Percentiles rank a stretch among this genome's conserved stretches.
These are phyloP conservation scores for Brassica napus DNA, from an alignment of 345 rosid genomes.

Conservation along the genomic window Da-Ae NC_063440.1:18718001-18718500, in stretches of 20 bases:
- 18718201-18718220: background rate
- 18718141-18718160: background rate
- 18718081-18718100: background rate
- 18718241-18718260: background rate
- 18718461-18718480: conserved; percentile 73
- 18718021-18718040: background rate
- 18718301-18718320: conserved; percentile 72
- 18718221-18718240: background rate
- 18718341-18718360: conserved; percentile 73
- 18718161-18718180: background rate
- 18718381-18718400: conserved; percentile 93
- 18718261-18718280: background rate
- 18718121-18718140: background rate
- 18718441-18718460: conserved; percentile 92
- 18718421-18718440: conserved; percentile 82
- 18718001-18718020: background rate
- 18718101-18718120: background rate
- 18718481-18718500: conserved; percentile 47
- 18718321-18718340: conserved; percentile 96
- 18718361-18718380: conserved; percentile 66
- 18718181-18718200: background rate
- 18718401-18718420: conserved; percentile 99
- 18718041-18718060: background rate
- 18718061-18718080: background rate
- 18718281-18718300: conserved; percentile 55